phyloP scores from a whole-genome alignment of 2,329 filamentous ascomycete genomes.

The Nemania serpens region DNA sequence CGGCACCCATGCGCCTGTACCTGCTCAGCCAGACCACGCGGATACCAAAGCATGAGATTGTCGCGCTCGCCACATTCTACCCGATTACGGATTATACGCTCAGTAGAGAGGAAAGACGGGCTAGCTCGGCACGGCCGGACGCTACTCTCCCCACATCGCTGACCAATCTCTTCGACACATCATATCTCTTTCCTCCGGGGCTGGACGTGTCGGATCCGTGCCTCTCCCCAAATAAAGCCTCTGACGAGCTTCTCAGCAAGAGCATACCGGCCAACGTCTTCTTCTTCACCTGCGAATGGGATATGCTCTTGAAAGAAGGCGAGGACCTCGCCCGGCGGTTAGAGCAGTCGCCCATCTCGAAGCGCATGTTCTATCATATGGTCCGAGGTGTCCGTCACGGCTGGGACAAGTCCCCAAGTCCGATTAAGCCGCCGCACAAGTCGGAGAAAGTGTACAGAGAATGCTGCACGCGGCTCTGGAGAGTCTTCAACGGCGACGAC shows the following conservation, averaged over 20 bases:
- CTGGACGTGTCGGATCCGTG: slow-evolving; percentile 56
- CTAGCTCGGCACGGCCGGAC: slow-evolving; percentile 58
- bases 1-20: slow-evolving; percentile 45
- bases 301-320: slow-evolving; percentile 67
- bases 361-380: slow-evolving; percentile 62
- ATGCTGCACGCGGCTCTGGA: slow-evolving; percentile 56
- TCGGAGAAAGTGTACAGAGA: slow-evolving; percentile 59
- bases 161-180: slow-evolving; percentile 66
- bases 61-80: slow-evolving; percentile 64
- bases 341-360: slow-evolving; percentile 50
- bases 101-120: slow-evolving; percentile 59
- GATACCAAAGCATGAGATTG: slow-evolving; percentile 51
- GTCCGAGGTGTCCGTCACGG: slow-evolving; percentile 64
- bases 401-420: slow-evolving; percentile 71
- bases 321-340: slow-evolving; percentile 65
- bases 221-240: slow-evolving; percentile 62
- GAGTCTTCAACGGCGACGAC: slow-evolving; percentile 45
- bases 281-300: slow-evolving; percentile 66
- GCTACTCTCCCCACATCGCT: slow-evolving; percentile 61
- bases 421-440: slow-evolving; percentile 54
- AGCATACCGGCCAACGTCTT: slow-evolving; percentile 58
- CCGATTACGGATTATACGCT: slow-evolving; percentile 66
- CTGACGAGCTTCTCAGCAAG: slow-evolving; percentile 53
- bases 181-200: slow-evolving; percentile 61
- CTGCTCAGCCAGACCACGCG: slow-evolving; percentile 36